Base-by-base conservation (phyloP, 148 eudicot species). In the Vaccinium myrtillus region DNA sequence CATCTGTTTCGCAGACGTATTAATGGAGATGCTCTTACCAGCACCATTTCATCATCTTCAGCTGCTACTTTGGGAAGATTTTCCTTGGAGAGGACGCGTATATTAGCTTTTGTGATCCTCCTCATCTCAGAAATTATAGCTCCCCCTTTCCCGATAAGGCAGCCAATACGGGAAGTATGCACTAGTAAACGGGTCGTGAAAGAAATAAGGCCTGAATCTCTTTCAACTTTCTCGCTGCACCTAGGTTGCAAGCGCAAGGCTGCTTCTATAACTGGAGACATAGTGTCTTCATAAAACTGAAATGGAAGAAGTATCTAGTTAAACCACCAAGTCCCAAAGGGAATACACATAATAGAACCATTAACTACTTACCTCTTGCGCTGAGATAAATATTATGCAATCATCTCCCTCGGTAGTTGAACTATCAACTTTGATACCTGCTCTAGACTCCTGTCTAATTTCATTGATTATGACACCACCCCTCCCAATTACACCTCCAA, bases 401-500 rank as follows among this genome's bases (percentile, higher is more conserved):
- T 97, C 98, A 87, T 94, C 98, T 59, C 94, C 98, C 86, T 90
- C 96, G 6, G 98, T 82, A 83, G 94, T 70, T 23, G 98, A 93
- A 86, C 98, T 97, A 81, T 97, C 99, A 84, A 97, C 99, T 92
- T 95, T 97, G 46, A 97, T 94, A 84, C 48, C 79, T 18, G 99
- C 98, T 25, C 95, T 89, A 61, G 98, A 91, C 81, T 97, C 99
- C 86, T 97, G 98, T 82, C 99, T 91, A 43, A 97, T 97, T 89
- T 97, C 98, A 87, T 94, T 97, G 77, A 97, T 97, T 85, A 94
- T 94, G 23, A 85, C 81, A 87, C 99, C 99, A 84, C 96, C 98
- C 86, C 95, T 97, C 53, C 99, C 99, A 83, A 97, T 97, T n/a
- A 97, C 99, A 90, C 92, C 98, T 39, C 99, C 99, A 80, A 97